phyloP scores from a whole-genome alignment of 2,329 filamentous ascomycete species.

The Exophiala sideris region DNA sequence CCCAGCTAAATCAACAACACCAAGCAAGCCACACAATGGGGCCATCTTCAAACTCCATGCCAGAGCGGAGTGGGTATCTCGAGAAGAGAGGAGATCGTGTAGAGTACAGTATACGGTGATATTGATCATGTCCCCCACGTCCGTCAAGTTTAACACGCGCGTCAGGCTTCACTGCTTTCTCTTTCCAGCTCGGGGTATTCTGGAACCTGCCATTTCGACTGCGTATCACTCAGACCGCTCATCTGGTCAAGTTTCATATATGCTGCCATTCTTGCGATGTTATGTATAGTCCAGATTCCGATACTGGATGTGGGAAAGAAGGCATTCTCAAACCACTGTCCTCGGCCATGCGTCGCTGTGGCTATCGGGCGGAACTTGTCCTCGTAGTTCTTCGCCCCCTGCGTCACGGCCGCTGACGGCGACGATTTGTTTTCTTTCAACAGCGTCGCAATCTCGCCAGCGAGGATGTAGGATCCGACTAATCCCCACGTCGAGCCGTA shows the following conservation, averaged over 20 bases:
- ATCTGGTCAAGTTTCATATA: not conserved
- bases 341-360: not conserved
- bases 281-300: not conserved
- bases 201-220: not conserved
- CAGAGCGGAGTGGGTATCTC: not conserved
- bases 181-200: not conserved
- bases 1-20: too few relatives aligned
- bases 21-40: too few relatives aligned
- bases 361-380: conserved; percentile 37
- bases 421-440: not conserved
- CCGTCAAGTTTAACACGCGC: not conserved
- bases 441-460: conserved; percentile 44
- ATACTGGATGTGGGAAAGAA: not conserved
- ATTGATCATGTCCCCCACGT: not conserved
- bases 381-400: conserved; percentile 40
- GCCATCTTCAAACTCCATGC: too few relatives aligned
- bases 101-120: too few relatives aligned
- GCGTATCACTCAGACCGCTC: not conserved
- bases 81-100: not conserved
- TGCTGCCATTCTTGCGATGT: not conserved
- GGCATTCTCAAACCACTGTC: not conserved
- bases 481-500: conserved; percentile 37
- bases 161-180: not conserved
- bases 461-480: conserved; percentile 53
- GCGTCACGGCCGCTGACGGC: not conserved